Base-by-base conservation (phyloP, 108 stramenopile species). In the Conticribra guillardii region DNA sequence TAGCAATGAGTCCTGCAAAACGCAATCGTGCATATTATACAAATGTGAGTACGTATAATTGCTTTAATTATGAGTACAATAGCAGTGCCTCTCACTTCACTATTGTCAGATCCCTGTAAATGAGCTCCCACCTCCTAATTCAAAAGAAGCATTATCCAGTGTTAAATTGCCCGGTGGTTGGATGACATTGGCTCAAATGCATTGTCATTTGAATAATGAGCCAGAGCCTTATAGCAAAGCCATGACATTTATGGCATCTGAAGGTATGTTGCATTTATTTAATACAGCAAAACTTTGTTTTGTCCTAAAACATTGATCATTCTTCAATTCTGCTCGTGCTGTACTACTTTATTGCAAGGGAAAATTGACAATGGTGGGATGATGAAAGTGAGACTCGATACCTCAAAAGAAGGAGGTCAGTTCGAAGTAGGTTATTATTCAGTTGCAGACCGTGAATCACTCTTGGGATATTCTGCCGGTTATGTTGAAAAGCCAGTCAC, bases 221-320 rank as follows among this genome's bases (percentile, higher is more conserved):
- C 28, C 56, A 15, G 32, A 2, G 29, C 56, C 56, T 18, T 57
- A 57, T 32, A 16, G 28, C 27, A 57, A 57, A 57, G 31, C 56
- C 28, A 16, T 32, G 11, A 57, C 56, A 32, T 57, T 57, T 32
- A 32, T 57, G 56, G 56, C 56, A 2, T 57, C 56, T 29, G 56
- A 57, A 57, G 30, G 56, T 57, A 57, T 57, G 4, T 15, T 57
- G 4, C 27, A 22, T 28, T 27, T 17, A 4, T 51, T 16, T 51
- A 19, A n/a, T n/a, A 19, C 18, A 51, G 17, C 4, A 51, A 19
- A 4, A 51, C 21, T 4, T n/a, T n/a, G n/a, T n/a, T n/a, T n/a
- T n/a, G n/a, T n/a, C n/a, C n/a, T n/a, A n/a, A n/a, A n/a, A n/a
- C n/a, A n/a, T n/a, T n/a, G n/a, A n/a, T n/a, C n/a, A n/a, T 51